These are phyloP conservation scores for Aspergillus bridgeri DNA, from an alignment of 495 filamentous ascomycete genomes.

Conservation along the genomic window DNA sequence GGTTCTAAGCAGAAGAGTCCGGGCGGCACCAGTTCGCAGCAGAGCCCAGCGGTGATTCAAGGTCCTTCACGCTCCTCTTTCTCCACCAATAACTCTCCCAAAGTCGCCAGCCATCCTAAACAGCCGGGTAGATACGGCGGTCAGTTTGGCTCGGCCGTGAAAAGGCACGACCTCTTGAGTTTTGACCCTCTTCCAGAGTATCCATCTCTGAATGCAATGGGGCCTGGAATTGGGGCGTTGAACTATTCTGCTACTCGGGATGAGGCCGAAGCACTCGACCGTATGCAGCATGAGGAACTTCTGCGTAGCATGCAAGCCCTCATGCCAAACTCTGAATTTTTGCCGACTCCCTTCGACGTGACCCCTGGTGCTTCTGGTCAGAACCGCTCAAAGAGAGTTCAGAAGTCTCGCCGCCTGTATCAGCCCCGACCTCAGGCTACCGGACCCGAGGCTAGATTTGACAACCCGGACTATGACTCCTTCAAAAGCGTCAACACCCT, in stretches of 20 bases:
- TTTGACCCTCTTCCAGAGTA: constrained; percentile 20
- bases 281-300: constrained; percentile 15
- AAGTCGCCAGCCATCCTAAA: constrained; percentile 7
- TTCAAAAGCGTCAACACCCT: constrained; percentile 8
- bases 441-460: background rate
- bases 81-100: constrained; percentile 6
- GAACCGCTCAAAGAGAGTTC: constrained; percentile 14
- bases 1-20: constrained; percentile 14
- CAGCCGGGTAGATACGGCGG: constrained; percentile 12
- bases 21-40: constrained; percentile 8
- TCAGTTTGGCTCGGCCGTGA: constrained; percentile 4
- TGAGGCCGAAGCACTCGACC: constrained; percentile 7
- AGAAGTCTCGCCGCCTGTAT: constrained; percentile 25
- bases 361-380: constrained; percentile 6
- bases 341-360: constrained; percentile 11
- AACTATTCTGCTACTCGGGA: constrained; percentile 9
- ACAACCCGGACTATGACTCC: constrained; percentile 6
- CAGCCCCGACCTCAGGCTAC: constrained; percentile 16
- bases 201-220: constrained; percentile 14
- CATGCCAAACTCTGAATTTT: constrained; percentile 13
- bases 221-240: constrained; percentile 5
- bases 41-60: constrained; percentile 6
- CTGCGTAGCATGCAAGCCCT: constrained; percentile 20
- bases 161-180: constrained; percentile 21
- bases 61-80: constrained; percentile 10